Conservation (phyloP, 2,329 filamentous ascomycete genomes). For the Didymella exigua region DNA sequence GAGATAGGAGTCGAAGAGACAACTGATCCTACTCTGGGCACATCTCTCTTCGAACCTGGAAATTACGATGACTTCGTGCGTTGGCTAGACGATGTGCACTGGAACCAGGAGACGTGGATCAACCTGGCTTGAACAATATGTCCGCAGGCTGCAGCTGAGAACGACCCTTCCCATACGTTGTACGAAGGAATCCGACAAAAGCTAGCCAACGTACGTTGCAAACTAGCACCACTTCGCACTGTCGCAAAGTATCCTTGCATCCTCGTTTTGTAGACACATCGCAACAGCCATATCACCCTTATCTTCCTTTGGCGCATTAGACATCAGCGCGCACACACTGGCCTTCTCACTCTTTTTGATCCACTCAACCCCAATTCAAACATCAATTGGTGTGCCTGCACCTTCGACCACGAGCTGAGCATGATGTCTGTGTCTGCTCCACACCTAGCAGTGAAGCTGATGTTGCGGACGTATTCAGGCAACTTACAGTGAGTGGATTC, state of each 20-base stretch:
- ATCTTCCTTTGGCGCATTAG: slow-evolving; percentile 45
- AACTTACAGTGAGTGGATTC: slow-evolving; percentile 48
- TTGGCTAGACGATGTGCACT: slow-evolving; percentile 53
- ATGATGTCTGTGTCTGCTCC: slow-evolving; percentile 50
- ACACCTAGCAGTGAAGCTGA: slow-evolving; percentile 34
- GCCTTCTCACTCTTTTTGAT: slow-evolving; percentile 57
- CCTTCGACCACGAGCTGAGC: slow-evolving; percentile 62
- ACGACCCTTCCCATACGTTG: too few species aligned
- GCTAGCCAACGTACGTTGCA: background rate
- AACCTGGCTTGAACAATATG: slow-evolving; percentile 26
- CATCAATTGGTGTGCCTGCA: slow-evolving; percentile 54
- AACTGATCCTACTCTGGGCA: slow-evolving; percentile 42
- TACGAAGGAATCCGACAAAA: too few species aligned
- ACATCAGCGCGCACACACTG: slow-evolving; percentile 57
- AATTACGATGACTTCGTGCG: slow-evolving; percentile 53
- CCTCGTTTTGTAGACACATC: slow-evolving; percentile 42
- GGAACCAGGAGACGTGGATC: slow-evolving; percentile 46
- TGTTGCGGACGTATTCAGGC: slow-evolving; percentile 46
- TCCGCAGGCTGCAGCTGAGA: background rate
- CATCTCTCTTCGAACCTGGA: slow-evolving; percentile 40
- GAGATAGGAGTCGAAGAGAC: slow-evolving; percentile 8
- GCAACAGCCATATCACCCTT: slow-evolving; percentile 54
- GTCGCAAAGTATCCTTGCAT: background rate
- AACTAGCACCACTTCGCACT: background rate
- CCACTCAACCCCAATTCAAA: slow-evolving; percentile 56